Conservation (phyloP, 2,329 filamentous ascomycete species). For the Ophiostoma quercus region DNA sequence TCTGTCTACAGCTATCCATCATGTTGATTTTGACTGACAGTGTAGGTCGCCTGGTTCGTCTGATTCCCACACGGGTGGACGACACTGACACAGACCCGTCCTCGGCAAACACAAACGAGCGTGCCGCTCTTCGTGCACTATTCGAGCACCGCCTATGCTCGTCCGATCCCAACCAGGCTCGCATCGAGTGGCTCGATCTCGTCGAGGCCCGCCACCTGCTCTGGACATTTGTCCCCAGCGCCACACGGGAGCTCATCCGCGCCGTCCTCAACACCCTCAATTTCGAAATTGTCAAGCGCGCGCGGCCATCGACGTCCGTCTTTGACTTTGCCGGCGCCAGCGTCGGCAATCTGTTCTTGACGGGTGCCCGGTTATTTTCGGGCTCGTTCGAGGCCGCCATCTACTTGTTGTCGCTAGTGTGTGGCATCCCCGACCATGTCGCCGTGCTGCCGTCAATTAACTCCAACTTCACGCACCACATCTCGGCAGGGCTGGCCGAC, state of each 20-base stretch:
- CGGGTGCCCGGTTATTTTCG: constrained; percentile 81
- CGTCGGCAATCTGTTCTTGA: constrained; percentile 74
- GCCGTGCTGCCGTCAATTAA: constrained; percentile 85
- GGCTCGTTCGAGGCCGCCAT: constrained; percentile 90
- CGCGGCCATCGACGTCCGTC: constrained; percentile 59
- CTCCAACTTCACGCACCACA: constrained; percentile 92
- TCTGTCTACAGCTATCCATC: constrained; percentile 32
- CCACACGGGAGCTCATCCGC: constrained; percentile 71
- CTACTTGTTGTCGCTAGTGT: constrained; percentile 81
- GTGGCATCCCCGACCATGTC: constrained; percentile 70
- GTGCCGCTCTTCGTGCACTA: constrained; percentile 68
- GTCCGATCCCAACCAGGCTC: constrained; percentile 51
- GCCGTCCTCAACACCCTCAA: constrained; percentile 72
- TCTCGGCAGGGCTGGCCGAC: constrained; percentile 73
- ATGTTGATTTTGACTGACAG: neutral
- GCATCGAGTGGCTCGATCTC: constrained; percentile 80
- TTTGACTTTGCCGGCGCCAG: constrained; percentile 75
- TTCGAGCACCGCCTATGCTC: constrained; percentile 81
- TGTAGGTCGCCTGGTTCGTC: constrained; percentile 75
- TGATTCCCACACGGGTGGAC: constrained; percentile 62
- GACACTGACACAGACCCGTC: constrained; percentile 8
- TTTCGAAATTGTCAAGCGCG: constrained; percentile 71
- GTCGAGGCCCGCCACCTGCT: constrained; percentile 74
- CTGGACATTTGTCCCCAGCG: constrained; percentile 65
- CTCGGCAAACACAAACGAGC: constrained; percentile 52